Evolutionary conservation across 495 filamentous ascomycete species (phyloP).

Genomic region (Pseudoneurospora amorphoporcata): DNA sequence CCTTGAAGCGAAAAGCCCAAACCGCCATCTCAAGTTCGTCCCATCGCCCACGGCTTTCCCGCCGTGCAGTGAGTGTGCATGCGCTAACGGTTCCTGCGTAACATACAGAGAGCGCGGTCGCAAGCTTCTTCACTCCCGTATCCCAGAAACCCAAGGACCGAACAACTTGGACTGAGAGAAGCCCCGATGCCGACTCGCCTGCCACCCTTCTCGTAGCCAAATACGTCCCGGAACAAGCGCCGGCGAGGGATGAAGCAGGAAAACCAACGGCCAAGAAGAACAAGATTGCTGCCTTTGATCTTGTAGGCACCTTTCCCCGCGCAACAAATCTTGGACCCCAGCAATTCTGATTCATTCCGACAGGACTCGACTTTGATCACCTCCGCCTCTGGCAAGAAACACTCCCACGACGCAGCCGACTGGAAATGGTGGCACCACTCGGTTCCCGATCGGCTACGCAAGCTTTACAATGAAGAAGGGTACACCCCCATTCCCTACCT

Average conservation of each 20-base stretch:
- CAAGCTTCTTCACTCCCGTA: conserved; percentile 79
- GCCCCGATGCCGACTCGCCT: conserved; percentile 26
- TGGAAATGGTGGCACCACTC: conserved; percentile 90
- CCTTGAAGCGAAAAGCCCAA: conserved; percentile 50
- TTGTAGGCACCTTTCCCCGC: conserved; percentile 39
- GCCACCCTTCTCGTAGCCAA: conserved; percentile 65
- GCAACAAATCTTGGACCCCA: not conserved
- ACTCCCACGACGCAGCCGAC: conserved; percentile 57
- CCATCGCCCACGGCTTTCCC: not conserved
- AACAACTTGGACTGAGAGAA: conserved; percentile 62
- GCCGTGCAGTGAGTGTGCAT: not conserved
- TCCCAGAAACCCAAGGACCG: conserved; percentile 78
- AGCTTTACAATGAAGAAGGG: conserved; percentile 58
- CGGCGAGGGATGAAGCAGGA: conserved; percentile 9
- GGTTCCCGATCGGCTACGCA: conserved; percentile 54
- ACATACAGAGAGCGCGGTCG: conserved; percentile 51
- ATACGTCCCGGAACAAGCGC: conserved; percentile 39
- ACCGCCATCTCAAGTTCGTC: conserved; percentile 60
- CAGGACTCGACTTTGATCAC: conserved; percentile 83
- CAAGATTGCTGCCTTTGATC: conserved; percentile 84
- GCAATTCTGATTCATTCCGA: not conserved
- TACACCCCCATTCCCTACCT: conserved; percentile 23
- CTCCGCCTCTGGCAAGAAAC: conserved; percentile 70
- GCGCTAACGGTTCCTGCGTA: not conserved
- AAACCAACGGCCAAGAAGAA: conserved; percentile 23